Evolutionary conservation across 148 eudicot genomes (phyloP).

Genomic region (Cornus florida): DNA sequence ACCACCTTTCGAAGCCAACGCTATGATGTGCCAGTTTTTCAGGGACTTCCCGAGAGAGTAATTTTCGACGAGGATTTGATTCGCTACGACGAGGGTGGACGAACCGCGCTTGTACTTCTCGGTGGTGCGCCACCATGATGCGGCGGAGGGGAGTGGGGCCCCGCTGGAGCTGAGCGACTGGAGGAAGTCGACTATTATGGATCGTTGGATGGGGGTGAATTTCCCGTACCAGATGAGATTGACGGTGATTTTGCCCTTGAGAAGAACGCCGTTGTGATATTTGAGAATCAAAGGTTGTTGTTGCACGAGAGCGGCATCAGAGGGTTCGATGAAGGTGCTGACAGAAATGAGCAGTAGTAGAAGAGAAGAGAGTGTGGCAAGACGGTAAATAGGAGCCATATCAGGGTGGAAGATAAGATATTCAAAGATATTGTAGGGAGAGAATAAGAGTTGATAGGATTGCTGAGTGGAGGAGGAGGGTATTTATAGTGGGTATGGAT

Average conservation of each 20-base stretch:
- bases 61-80: constrained; percentile 35
- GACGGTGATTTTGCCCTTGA: constrained; percentile 57
- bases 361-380: constrained; percentile 27
- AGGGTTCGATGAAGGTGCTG: constrained; percentile 9
- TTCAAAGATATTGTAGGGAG: neutral
- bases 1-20: constrained; percentile 28
- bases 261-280: constrained; percentile 63
- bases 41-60: constrained; percentile 55
- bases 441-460: neutral
- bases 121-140: constrained; percentile 71
- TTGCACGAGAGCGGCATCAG: constrained; percentile 36
- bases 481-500: constrained; percentile 29
- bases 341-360: neutral
- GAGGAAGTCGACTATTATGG: constrained; percentile 65
- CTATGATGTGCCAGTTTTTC: constrained; percentile 28
- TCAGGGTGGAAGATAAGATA: neutral
- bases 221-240: constrained; percentile 79
- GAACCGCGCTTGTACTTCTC: constrained; percentile 55
- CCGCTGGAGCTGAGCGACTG: constrained; percentile 33
- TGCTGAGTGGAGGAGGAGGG: neutral
- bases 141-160: constrained; percentile 45
- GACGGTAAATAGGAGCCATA: constrained; percentile 27
- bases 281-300: constrained; percentile 42
- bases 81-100: constrained; percentile 33
- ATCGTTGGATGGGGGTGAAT: constrained; percentile 56